Evolutionary conservation across 2,329 filamentous ascomycete species (phyloP).

Genomic region (Zymoseptoria passerinii): DNA sequence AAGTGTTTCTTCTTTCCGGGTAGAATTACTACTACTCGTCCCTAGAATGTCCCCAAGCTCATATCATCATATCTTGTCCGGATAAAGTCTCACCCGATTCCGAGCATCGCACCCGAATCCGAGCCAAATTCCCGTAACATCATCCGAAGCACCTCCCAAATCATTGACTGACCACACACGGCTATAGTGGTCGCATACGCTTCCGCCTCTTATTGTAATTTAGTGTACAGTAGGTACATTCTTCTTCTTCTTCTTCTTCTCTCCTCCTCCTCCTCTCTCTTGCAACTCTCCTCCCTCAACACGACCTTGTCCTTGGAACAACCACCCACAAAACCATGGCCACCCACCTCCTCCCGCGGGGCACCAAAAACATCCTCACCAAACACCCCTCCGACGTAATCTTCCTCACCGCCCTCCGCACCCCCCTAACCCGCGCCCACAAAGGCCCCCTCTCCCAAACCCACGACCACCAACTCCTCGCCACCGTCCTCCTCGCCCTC

Average conservation of each 20-base stretch:
- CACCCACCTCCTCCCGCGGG: slow-evolving; percentile 40
- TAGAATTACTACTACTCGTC: no score
- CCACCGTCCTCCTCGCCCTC: slow-evolving; percentile 57
- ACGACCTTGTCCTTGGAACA: no score
- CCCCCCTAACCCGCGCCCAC: slow-evolving; percentile 74
- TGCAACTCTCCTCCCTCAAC: neutral
- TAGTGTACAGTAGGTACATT: neutral
- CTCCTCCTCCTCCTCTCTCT: neutral
- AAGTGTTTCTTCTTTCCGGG: no score
- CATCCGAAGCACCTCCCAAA: neutral
- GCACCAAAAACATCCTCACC: slow-evolving; percentile 65
- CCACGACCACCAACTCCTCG: slow-evolving; percentile 82
- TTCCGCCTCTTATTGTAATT: no score
- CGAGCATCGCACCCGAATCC: neutral
- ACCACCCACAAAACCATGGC: slow-evolving; percentile 27
- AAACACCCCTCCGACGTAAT: slow-evolving; percentile 77
- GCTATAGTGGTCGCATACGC: neutral
- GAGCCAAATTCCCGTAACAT: neutral
- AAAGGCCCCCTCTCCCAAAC: slow-evolving; percentile 79
- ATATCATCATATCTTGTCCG: neutral
- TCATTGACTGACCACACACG: neutral
- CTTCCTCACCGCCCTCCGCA: slow-evolving; percentile 83
- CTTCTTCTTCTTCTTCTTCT: neutral
- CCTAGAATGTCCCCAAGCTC: no score
- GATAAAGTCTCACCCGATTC: neutral